phyloP scores from a whole-genome alignment of 129 eudicot genomes.

The Tagetes patula region DNA sequence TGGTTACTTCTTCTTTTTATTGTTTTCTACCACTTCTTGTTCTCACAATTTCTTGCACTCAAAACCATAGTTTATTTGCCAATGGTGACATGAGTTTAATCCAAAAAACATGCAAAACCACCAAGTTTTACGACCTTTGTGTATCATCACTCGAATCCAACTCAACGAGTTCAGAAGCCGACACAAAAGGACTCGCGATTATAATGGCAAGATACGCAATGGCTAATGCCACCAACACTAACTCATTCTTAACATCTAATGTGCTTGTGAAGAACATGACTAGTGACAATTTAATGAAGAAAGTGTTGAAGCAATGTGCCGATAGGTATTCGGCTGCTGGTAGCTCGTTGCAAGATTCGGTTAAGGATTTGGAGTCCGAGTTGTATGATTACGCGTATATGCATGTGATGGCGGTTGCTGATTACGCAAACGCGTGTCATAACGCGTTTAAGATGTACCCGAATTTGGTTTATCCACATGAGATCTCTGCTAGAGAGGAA shows the following conservation, averaged over 20 bases:
- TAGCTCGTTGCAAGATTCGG: conserved; percentile 51
- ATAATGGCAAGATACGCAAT: conserved; percentile 58
- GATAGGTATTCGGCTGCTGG: conserved; percentile 53
- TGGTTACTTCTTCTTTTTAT: conserved; percentile 29
- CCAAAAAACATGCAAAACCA: conserved; percentile 69
- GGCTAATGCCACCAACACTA: conserved; percentile 60
- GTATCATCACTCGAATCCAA: conserved; percentile 69
- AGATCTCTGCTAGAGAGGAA: conserved; percentile 42
- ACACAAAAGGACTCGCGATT: conserved; percentile 68
- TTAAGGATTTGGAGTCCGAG: conserved; percentile 49
- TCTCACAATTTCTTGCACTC: conserved; percentile 38
- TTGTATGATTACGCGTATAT: conserved; percentile 70
- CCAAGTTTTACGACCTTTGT: conserved; percentile 75
- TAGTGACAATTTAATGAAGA: conserved; percentile 33
- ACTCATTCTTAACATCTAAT: conserved; percentile 47
- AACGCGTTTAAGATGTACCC: conserved; percentile 53
- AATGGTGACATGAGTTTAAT: conserved; percentile 53
- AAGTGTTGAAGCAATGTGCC: conserved; percentile 54
- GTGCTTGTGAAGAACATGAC: conserved; percentile 9
- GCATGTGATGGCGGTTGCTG: conserved; percentile 80
- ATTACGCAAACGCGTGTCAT: conserved; percentile 70
- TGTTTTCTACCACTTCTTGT: conserved; percentile 26
- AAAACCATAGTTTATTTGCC: conserved; percentile 14
- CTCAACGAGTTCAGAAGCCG: conserved; percentile 55
- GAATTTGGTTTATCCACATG: conserved; percentile 34